Evolutionary conservation across 176 grass and related monocot species (phyloP).

Genomic region (Microstegium vimineum): DNA sequence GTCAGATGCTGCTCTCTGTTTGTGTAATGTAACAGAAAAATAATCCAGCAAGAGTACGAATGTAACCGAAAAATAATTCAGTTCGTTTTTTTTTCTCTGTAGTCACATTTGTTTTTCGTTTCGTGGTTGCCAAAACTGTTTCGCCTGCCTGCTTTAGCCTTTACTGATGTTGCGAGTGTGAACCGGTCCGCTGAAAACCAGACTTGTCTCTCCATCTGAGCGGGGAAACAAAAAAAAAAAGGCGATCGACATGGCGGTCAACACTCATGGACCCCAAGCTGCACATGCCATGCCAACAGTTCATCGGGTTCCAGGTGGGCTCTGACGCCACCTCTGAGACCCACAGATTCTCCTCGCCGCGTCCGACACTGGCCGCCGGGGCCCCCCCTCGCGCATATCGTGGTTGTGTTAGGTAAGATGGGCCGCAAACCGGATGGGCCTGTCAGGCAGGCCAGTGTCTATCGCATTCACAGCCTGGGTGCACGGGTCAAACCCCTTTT

Average conservation of each 20-base stretch:
- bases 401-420: conserved; percentile 33
- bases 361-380: not conserved
- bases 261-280: conserved; percentile 9
- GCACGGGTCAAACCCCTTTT: conserved; percentile 39
- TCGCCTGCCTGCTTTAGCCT: not conserved
- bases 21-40: not conserved
- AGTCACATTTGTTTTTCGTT: not conserved
- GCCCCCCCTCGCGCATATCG: not conserved
- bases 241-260: not conserved
- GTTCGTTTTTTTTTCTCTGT: too few relatives aligned
- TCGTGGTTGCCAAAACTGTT: not conserved
- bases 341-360: not conserved
- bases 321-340: conserved; percentile 17
- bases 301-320: conserved; percentile 18
- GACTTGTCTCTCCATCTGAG: not conserved
- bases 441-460: conserved; percentile 1
- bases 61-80: too few relatives aligned
- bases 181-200: not conserved
- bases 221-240: not conserved
- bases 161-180: conserved; percentile 15
- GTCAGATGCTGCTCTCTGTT: not conserved
- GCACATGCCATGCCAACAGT: not conserved
- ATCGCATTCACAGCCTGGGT: conserved; percentile 41
- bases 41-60: not conserved
- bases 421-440: conserved; percentile 34